phyloP scores from a whole-genome alignment of 1,139 yeast species.

The Nakaseomyces nivariensis region DNA sequence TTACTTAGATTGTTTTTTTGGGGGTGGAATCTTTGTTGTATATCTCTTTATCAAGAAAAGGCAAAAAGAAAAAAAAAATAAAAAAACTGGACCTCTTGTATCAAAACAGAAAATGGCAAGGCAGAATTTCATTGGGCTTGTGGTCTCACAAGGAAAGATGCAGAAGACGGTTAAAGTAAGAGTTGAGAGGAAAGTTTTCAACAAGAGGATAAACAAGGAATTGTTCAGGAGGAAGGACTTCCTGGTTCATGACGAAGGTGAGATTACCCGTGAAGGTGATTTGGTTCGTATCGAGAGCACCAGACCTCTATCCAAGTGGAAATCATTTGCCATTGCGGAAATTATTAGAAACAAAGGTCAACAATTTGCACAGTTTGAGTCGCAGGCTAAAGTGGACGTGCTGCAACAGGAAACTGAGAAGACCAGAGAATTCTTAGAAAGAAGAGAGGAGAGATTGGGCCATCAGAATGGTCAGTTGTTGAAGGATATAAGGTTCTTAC shows the following conservation, averaged over 20 bases:
- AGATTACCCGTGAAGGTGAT: constrained; percentile 90
- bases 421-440: constrained; percentile 40
- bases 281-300: constrained; percentile 86
- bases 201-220: constrained; percentile 64
- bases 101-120: constrained; percentile 55
- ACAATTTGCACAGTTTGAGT: constrained; percentile 73
- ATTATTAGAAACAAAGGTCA: constrained; percentile 84
- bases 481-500: constrained; percentile 25
- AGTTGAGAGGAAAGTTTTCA: constrained; percentile 62
- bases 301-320: constrained; percentile 73
- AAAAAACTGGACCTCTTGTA: too few relatives aligned
- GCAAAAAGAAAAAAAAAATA: too few relatives aligned
- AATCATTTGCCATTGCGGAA: constrained; percentile 90
- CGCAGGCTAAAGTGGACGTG: constrained; percentile 60
- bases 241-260: constrained; percentile 88
- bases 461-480: constrained; percentile 25
- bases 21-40: too few relatives aligned
- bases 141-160: constrained; percentile 93
- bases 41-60: too few relatives aligned
- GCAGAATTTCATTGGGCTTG: constrained; percentile 86
- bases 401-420: constrained; percentile 48
- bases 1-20: too few relatives aligned
- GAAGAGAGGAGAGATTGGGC: constrained; percentile 35
- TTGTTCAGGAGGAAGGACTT: constrained; percentile 72
- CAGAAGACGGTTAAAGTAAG: constrained; percentile 90